Evolutionary conservation across 805 yeast genomes (phyloP).

Genomic region (Barnettozyma vustinii): DNA sequence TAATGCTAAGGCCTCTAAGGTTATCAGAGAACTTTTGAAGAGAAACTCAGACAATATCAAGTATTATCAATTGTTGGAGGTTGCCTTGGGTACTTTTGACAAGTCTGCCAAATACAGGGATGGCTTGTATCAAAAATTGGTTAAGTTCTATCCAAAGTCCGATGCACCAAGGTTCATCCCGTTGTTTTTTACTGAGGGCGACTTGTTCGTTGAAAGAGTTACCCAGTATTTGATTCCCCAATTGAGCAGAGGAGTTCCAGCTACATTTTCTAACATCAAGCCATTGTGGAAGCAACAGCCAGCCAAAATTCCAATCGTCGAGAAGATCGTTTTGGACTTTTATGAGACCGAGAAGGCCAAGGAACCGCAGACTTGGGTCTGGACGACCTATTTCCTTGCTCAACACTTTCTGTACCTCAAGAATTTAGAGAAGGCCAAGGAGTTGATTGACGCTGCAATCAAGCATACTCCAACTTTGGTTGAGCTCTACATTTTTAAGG

Average conservation of each 20-base stretch:
- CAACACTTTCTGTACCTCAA: conserved; percentile 65
- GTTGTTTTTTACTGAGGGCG: conserved; percentile 59
- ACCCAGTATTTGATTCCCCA: conserved; percentile 52
- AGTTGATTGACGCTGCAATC: conserved; percentile 56
- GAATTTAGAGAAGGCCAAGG: conserved; percentile 48
- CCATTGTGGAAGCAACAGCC: conserved; percentile 55
- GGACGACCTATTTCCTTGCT: conserved; percentile 76
- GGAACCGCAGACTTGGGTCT: conserved; percentile 36
- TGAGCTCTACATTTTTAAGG: conserved; percentile 76
- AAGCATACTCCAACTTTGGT: conserved; percentile 77
- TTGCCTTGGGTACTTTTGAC: conserved; percentile 48
- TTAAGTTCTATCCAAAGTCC: conserved; percentile 70
- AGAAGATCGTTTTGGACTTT: conserved; percentile 48
- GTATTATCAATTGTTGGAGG: conserved; percentile 65
- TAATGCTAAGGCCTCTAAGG: conserved; percentile 57
- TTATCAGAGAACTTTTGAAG: conserved; percentile 64
- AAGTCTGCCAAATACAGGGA: conserved; percentile 44
- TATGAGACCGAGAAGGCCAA: conserved; percentile 19
- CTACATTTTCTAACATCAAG: conserved; percentile 81
- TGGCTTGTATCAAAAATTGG: conserved; percentile 59
- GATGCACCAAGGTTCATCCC: conserved; percentile 81
- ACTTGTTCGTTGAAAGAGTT: conserved; percentile 43
- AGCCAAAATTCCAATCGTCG: conserved; percentile 35
- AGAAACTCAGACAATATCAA: conserved; percentile 78
- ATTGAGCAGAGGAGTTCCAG: conserved; percentile 80